phyloP scores from a whole-genome alignment of 352 stramenopile species.

The Phytopythium boreale region DNA sequence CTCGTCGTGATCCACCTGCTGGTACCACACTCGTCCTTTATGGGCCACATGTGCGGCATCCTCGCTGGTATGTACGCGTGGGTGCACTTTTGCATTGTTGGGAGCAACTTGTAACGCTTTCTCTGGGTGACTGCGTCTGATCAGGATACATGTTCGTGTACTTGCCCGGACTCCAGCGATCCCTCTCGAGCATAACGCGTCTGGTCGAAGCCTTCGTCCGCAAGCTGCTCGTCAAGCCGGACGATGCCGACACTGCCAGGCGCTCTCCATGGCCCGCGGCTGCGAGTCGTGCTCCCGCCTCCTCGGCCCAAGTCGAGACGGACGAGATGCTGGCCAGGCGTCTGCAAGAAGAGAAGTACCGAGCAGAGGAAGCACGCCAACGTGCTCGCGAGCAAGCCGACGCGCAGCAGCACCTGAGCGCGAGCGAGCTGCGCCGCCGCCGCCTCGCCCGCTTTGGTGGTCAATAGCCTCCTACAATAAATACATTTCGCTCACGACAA shows the following conservation, averaged over 20 bases:
- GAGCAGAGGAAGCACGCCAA: background rate
- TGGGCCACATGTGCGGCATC: slow-evolving; percentile 87
- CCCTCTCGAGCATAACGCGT: slow-evolving; percentile 1
- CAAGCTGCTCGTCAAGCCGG: background rate
- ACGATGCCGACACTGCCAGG: background rate
- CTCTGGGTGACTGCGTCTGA: background rate
- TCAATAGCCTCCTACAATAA: background rate
- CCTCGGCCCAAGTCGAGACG: background rate
- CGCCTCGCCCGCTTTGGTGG: slow-evolving; percentile 8
- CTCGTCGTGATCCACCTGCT: slow-evolving; percentile 81
- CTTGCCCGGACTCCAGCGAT: slow-evolving; percentile 21
- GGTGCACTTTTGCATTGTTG: background rate
- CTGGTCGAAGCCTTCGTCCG: background rate
- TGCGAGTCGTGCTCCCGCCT: too few species aligned
- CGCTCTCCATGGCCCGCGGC: background rate
- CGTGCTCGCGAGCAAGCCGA: background rate
- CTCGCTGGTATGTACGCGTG: slow-evolving; percentile 48
- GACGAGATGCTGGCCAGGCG: slow-evolving; percentile 9
- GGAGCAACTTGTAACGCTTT: background rate
- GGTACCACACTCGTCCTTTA: slow-evolving; percentile 74
- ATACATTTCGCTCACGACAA: background rate
- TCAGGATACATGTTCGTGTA: slow-evolving; percentile 31
- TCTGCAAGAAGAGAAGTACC: slow-evolving; percentile 10
- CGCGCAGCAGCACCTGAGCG: background rate
- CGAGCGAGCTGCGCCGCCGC: slow-evolving; percentile 7